Evolutionary conservation across 495 filamentous ascomycete genomes (phyloP).

Genomic region (Tetracladium marchalianum): DNA sequence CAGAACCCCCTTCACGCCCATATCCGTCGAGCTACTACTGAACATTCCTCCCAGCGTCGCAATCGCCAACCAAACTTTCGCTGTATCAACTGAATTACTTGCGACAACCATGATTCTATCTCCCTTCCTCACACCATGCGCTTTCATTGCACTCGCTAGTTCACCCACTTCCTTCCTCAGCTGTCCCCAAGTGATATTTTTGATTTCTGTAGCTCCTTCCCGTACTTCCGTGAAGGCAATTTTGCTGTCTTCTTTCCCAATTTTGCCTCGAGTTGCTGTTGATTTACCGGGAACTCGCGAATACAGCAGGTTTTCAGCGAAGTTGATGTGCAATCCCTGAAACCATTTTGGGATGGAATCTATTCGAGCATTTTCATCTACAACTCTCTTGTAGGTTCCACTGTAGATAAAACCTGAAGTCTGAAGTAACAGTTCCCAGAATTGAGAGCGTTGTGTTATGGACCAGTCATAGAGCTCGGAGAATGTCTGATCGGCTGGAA

Average conservation of each 20-base stretch:
- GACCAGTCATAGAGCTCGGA: conserved; percentile 57
- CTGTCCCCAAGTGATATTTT: conserved; percentile 52
- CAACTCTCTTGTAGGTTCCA: conserved; percentile 46
- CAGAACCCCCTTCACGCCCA: conserved; percentile 66
- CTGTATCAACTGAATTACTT: conserved; percentile 63
- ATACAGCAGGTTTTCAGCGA: conserved; percentile 54
- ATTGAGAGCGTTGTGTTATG: conserved; percentile 45
- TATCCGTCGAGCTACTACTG: conserved; percentile 65
- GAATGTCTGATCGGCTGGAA: conserved; percentile 36
- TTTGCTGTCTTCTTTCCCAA: conserved; percentile 58
- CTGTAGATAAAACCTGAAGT: conserved; percentile 48
- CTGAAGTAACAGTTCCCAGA: conserved; percentile 57
- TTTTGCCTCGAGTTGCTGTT: conserved; percentile 26
- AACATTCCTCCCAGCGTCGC: conserved; percentile 61
- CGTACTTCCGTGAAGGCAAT: conserved; percentile 62
- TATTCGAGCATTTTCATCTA: conserved; percentile 58
- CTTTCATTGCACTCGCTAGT: conserved; percentile 52
- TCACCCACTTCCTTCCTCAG: conserved; percentile 44
- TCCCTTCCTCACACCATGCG: conserved; percentile 51
- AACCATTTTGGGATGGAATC: conserved; percentile 62
- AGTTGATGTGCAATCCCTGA: conserved; percentile 52
- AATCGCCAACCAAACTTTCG: conserved; percentile 54
- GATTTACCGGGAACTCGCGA: conserved; percentile 24
- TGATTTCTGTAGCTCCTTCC: conserved; percentile 50
- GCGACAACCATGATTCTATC: conserved; percentile 65